Percentiles rank a stretch among this genome's conserved stretches.
Conservation (phyloP, 805 yeast species). For the Wickerhamomyces bovis region DNA sequence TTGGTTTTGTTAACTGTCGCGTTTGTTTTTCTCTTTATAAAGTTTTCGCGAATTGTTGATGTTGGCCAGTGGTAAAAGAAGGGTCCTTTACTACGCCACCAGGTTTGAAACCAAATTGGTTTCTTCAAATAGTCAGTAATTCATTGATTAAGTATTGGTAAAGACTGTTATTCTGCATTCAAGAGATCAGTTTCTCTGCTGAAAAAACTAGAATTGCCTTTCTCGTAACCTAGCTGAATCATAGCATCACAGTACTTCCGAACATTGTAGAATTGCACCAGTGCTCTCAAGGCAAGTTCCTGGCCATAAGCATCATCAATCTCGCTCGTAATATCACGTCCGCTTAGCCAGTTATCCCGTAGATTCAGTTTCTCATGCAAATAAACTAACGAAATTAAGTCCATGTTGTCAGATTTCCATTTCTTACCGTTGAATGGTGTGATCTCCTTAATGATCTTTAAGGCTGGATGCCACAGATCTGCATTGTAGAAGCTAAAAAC, state of each 20-base stretch:
- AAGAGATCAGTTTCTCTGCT: slow-evolving; percentile 32
- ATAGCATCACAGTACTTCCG: slow-evolving; percentile 47
- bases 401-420: slow-evolving; percentile 94
- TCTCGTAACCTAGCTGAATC: slow-evolving; percentile 51
- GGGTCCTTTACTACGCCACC: not conserved
- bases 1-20: not conserved
- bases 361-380: slow-evolving; percentile 65
- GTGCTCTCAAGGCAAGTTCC: slow-evolving; percentile 75
- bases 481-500: slow-evolving; percentile 55
- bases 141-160: not conserved
- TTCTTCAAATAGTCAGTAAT: no score
- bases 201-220: slow-evolving; percentile 36
- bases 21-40: slow-evolving; percentile 1
- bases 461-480: slow-evolving; percentile 59
- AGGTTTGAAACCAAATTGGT: not conserved
- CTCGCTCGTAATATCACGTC: slow-evolving; percentile 71
- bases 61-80: no score
- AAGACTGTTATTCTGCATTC: not conserved
- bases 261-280: slow-evolving; percentile 71
- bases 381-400: slow-evolving; percentile 80
- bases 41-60: not conserved
- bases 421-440: slow-evolving; percentile 90
- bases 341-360: slow-evolving; percentile 84
- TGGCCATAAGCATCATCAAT: slow-evolving; percentile 75
- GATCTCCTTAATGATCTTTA: slow-evolving; percentile 69